These are phyloP conservation scores for Murraya koenigii DNA, from an alignment of 345 rosid genomes.

Conservation along the genomic window DNA sequence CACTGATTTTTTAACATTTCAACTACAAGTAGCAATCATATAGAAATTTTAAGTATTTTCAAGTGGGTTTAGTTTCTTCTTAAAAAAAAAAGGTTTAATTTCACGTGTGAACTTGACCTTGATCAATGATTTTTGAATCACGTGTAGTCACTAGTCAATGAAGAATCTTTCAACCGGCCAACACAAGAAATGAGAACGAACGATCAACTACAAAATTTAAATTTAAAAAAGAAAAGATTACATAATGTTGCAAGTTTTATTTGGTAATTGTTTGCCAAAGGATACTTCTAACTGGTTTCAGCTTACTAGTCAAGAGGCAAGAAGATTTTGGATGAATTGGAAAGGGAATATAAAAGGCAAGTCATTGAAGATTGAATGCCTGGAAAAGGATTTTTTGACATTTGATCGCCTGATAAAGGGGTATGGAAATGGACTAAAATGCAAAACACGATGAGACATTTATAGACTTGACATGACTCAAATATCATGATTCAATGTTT, in stretches of 20 bases:
- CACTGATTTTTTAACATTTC: background rate
- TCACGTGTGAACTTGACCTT: conserved; percentile 18
- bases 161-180: background rate
- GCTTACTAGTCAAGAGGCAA: background rate
- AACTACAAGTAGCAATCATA: background rate
- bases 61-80: background rate
- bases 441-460: background rate
- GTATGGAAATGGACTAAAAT: background rate
- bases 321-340: no score
- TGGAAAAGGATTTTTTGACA: background rate
- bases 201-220: background rate
- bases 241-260: background rate
- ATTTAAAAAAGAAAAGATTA: background rate
- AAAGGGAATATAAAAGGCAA: background rate
- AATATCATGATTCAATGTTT: no score
- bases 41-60: no score
- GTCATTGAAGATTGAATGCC: background rate
- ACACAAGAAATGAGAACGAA: background rate
- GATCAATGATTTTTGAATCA: background rate
- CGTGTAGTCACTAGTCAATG: conserved; percentile 17
- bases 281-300: background rate
- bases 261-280: background rate
- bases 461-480: background rate
- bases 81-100: no score
- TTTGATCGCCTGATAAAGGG: background rate